Base-by-base conservation (phyloP, 169 alveolate species). In the Haemoproteus tartakovskyi region DNA sequence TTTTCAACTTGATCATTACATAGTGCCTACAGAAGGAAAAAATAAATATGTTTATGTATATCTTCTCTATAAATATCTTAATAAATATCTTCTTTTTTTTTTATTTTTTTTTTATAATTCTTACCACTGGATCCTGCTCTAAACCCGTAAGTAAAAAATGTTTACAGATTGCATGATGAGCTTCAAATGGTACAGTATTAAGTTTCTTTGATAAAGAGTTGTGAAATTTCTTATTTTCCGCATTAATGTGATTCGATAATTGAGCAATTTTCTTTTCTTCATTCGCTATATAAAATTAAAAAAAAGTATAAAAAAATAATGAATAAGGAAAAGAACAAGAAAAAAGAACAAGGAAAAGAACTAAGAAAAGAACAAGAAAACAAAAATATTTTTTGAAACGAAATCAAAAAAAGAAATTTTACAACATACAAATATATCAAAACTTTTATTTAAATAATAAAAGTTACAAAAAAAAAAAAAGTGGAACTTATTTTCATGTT, bases 91-190 rank as follows among this genome's bases (percentile, higher is more conserved):
- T n/a, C n/a, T n/a, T n/a, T n/a, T n/a, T n/a, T 22, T 11, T 43
- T 51, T 29, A 2, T 22, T 46, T 9, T 21, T n/a, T 8, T 9
- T 62, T 46, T 12, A 9, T 5, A 14, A 29, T 30, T 46, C 12
- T 67, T 52, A 67, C 82, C 46, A 27, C 9, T 9, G 36, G 43
- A 56, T 41, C 54, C 46, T 67, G 70, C 21, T n/a, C n/a, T n/a
- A 67, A 16, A 18, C 60, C 27, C 22, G 70, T 70, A 43, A 41
- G 62, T 45, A 67, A 21, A 67, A 67, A 67, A 29, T 67, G 82
- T 33, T 45, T 11, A 33, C 33, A 38, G 24, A 67, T 54, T 52
- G 51, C 54, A 33, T 67, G 24, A 30, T 67, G 82, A 5, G 43
- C 12, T 12, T 51, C 60, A 12, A 67, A 8, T 5, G 82, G 82